A percentile compares a stretch with the other conserved stretches of the same genome.
Conservation (phyloP, 495 filamentous ascomycete species). For the Xylaria sp. region DNA sequence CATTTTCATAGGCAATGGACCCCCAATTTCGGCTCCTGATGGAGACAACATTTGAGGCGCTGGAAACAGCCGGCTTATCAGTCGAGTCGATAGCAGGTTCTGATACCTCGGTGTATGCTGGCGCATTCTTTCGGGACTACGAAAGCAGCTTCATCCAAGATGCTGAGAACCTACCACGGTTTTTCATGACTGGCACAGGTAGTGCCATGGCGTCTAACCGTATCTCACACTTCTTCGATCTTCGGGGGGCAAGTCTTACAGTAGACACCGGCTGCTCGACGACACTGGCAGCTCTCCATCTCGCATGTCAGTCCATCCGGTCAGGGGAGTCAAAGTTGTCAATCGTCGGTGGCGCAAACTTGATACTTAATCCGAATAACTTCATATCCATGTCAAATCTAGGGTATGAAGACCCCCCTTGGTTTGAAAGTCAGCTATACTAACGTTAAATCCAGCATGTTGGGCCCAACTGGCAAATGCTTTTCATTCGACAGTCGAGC, state of each 20-base stretch:
- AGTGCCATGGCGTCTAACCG: slow-evolving; percentile 46
- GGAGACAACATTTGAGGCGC: too few relatives aligned
- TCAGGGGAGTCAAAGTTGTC: neutral
- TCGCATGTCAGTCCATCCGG: slow-evolving; percentile 33
- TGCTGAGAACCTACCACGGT: neutral
- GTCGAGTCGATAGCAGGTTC: too few relatives aligned
- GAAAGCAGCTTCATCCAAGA: neutral
- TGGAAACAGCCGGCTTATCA: too few relatives aligned
- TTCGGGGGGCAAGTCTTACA: slow-evolving; percentile 32
- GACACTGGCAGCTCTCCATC: slow-evolving; percentile 40
- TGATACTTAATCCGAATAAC: slow-evolving; percentile 13
- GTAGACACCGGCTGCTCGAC: slow-evolving; percentile 48
- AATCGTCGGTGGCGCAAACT: slow-evolving; percentile 26
- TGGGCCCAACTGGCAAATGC: too few relatives aligned
- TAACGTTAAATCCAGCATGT: too few relatives aligned
- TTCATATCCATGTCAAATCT: too few relatives aligned
- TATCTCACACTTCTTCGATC: slow-evolving; percentile 29
- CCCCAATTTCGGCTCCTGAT: too few relatives aligned
- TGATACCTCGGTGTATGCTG: slow-evolving; percentile 43
- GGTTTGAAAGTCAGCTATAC: too few relatives aligned
- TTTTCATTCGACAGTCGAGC: slow-evolving; percentile 61
- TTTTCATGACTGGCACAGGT: slow-evolving; percentile 53
- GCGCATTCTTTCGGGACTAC: neutral
- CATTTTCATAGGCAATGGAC: too few relatives aligned
- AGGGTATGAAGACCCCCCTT: too few relatives aligned